Evolutionary conservation across 2,329 filamentous ascomycete genomes (phyloP).

Genomic region (Microdochium paspali): DNA sequence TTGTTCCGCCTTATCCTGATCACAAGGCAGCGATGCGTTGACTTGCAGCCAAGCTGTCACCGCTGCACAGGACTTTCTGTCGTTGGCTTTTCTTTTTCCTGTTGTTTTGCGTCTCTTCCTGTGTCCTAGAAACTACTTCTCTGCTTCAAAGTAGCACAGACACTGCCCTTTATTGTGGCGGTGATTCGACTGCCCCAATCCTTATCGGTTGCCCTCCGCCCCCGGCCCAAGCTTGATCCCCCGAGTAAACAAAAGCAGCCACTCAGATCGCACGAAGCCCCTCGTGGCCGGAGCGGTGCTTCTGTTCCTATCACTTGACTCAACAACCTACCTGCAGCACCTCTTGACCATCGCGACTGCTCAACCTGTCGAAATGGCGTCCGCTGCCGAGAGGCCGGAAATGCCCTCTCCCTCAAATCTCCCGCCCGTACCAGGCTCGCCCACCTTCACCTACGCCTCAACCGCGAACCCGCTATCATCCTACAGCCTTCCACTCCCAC

Average conservation of each 20-base stretch:
- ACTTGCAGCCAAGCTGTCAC: neutral
- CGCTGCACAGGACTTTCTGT: neutral
- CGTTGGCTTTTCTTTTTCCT: neutral
- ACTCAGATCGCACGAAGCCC: neutral
- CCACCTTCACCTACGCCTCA: constrained; percentile 54
- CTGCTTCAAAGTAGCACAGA: no score
- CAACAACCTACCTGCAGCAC: no score
- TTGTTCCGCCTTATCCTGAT: neutral
- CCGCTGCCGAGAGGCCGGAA: neutral
- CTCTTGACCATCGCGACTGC: neutral
- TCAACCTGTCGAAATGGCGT: neutral
- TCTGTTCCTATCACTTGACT: no score
- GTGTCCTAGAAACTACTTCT: no score
- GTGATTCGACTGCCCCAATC: neutral
- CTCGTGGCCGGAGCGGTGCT: neutral
- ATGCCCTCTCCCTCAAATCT: constrained; percentile 36
- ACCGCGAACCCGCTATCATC: constrained; percentile 50
- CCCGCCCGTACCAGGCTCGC: constrained; percentile 52
- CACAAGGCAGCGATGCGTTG: neutral
- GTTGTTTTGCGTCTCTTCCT: no score
- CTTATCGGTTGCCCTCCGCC: neutral
- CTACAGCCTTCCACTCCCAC: constrained; percentile 51
- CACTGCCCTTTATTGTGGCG: neutral
- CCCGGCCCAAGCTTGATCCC: neutral
- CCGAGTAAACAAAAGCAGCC: neutral